These are phyloP conservation scores for Populus alba DNA, from an alignment of 345 rosid species.

Conservation along the genomic window DNA sequence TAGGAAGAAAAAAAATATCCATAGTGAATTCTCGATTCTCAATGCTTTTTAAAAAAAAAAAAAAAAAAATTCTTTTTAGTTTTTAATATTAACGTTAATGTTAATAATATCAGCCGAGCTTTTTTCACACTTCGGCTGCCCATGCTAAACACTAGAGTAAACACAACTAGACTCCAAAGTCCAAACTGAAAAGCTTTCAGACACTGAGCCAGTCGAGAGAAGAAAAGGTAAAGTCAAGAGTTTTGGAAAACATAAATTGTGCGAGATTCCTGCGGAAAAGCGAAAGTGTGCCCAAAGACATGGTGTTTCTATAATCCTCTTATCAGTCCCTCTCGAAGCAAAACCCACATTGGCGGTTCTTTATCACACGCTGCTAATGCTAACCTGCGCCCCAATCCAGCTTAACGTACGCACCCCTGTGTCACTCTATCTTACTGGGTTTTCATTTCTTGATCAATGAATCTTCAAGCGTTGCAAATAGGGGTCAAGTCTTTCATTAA, in stretches of 20 bases:
- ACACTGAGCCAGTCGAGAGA: background rate
- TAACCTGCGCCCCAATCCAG: background rate
- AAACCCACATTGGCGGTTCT: background rate
- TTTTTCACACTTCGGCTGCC: too few species aligned
- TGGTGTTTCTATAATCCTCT: background rate
- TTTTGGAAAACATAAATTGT: background rate
- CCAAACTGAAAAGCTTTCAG: too few species aligned
- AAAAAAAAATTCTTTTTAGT: too few species aligned
- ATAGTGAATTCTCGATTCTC: too few species aligned
- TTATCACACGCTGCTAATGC: background rate
- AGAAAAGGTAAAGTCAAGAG: background rate
- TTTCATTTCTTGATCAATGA: too few species aligned
- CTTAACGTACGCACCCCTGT: background rate
- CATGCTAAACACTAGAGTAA: too few species aligned
- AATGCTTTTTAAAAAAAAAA: too few species aligned
- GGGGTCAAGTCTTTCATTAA: conserved; percentile 35
- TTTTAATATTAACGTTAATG: too few species aligned
- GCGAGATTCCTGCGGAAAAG: conserved; percentile 6
- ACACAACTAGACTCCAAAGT: too few species aligned
- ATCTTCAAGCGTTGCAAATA: conserved; percentile 31
- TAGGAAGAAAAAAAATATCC: too few species aligned
- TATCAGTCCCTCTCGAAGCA: background rate
- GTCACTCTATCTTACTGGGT: background rate
- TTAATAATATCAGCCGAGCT: too few species aligned
- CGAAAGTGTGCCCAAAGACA: background rate